A percentile compares a stretch with the other conserved stretches of the same genome.
phyloP scores from a whole-genome alignment of 2,329 filamentous ascomycete species.

The Monascus ruber region DNA sequence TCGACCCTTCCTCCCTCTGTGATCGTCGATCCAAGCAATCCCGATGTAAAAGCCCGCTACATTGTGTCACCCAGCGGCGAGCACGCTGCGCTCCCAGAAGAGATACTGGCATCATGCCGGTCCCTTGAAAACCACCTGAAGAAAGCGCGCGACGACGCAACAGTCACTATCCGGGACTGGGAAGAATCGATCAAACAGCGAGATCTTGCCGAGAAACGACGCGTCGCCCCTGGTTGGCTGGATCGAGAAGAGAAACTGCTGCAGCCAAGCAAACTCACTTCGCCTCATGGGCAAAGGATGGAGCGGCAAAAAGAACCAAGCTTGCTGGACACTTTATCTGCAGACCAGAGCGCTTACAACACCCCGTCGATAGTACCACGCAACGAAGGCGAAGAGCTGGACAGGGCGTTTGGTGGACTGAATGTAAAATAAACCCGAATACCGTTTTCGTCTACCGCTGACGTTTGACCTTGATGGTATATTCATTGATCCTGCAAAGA shows the following conservation, averaged over 20 bases:
- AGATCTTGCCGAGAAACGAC: constrained; percentile 52
- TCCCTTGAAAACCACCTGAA: constrained; percentile 66
- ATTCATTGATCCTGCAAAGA: too few species aligned
- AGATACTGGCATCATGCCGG: constrained; percentile 72
- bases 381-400: constrained; percentile 41
- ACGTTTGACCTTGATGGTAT: too few species aligned
- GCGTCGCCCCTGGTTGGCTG: constrained; percentile 54
- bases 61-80: constrained; percentile 68
- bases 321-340: constrained; percentile 27
- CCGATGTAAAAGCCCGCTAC: constrained; percentile 49
- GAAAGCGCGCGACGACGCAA: constrained; percentile 56
- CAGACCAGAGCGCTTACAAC: constrained; percentile 19
- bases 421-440: constrained; percentile 27
- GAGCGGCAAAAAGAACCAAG: constrained; percentile 12
- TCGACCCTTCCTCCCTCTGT: constrained; percentile 70
- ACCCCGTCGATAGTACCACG: constrained; percentile 31
- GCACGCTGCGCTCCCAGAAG: constrained; percentile 73
- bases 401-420: constrained; percentile 42
- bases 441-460: constrained; percentile 10
- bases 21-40: constrained; percentile 39
- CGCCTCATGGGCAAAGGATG: constrained; percentile 5
- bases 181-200: constrained; percentile 50
- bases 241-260: constrained; percentile 51
- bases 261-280: constrained; percentile 33
- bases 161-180: constrained; percentile 54